Percentiles rank a stretch among this genome's conserved stretches.
These are phyloP conservation scores for Brassica napus DNA, from an alignment of 345 rosid genomes.

Conservation along the genomic window DNA sequence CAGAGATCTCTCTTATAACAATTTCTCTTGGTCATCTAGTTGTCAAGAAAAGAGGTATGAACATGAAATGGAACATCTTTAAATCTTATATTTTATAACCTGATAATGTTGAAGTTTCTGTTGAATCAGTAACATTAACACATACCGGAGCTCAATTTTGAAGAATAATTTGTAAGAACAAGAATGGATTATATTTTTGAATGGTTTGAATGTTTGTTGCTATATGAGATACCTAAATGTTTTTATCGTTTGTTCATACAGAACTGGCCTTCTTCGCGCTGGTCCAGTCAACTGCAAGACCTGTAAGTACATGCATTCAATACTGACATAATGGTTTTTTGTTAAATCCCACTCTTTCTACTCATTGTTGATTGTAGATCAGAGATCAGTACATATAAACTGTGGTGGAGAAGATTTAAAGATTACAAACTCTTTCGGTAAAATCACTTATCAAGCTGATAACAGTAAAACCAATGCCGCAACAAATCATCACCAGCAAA, in stretches of 20 bases:
- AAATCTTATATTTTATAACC: background rate
- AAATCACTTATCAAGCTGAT: slow-evolving; percentile 15
- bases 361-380: slow-evolving; percentile 21
- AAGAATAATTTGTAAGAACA: background rate
- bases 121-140: background rate
- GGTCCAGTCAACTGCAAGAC: background rate
- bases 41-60: slow-evolving; percentile 21
- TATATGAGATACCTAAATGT: background rate
- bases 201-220: background rate
- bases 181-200: background rate
- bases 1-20: slow-evolving; percentile 32
- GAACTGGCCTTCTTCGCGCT: background rate
- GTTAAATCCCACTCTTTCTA: background rate
- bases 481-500: background rate
- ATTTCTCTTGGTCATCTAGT: slow-evolving; percentile 22
- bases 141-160: background rate
- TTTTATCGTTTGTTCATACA: background rate
- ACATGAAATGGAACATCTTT: background rate
- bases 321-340: background rate
- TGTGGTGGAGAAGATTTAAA: slow-evolving; percentile 28
- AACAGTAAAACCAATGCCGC: background rate
- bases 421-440: background rate
- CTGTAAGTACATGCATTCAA: background rate
- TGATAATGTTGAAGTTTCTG: background rate
- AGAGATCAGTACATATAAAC: slow-evolving; percentile 27